Evolutionary conservation across 116 monocot genomes (phyloP).

Genomic region (Iris pallida): DNA sequence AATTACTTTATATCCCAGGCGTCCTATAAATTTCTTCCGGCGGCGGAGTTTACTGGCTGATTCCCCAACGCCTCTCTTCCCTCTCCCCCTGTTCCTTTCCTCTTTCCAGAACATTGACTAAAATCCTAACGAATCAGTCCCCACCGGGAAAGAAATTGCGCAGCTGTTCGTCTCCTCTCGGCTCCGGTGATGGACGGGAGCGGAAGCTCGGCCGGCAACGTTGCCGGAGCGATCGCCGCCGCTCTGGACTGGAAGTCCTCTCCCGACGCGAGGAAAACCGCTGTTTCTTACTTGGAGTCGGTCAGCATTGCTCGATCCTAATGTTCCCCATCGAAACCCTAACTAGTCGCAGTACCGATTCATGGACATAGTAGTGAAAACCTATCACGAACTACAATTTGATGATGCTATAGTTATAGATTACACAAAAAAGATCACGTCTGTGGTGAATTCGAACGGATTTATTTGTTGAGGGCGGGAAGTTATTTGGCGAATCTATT

Average conservation of each 20-base stretch:
- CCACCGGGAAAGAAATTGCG: too few relatives aligned
- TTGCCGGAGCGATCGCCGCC: conserved; percentile 66
- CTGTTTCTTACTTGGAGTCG: conserved; percentile 80
- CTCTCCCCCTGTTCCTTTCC: too few relatives aligned
- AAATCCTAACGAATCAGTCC: too few relatives aligned
- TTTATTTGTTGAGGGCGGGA: background rate
- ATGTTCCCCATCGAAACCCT: background rate
- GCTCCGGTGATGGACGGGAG: too few relatives aligned
- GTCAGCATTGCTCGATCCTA: conserved; percentile 24
- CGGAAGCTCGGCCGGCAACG: conserved; percentile 28
- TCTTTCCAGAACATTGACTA: too few relatives aligned
- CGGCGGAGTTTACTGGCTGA: too few relatives aligned
- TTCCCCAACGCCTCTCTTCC: too few relatives aligned
- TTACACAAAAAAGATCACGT: background rate
- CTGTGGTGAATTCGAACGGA: background rate
- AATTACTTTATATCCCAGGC: too few relatives aligned
- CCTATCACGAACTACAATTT: too few relatives aligned
- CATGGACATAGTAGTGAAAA: background rate
- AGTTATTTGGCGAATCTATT: background rate
- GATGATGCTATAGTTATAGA: too few relatives aligned
- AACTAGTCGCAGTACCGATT: background rate
- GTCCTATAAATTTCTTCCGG: too few relatives aligned
- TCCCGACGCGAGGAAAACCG: conserved; percentile 57
- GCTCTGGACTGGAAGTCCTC: conserved; percentile 68
- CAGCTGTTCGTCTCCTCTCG: too few relatives aligned